A percentile compares a stretch with the other conserved stretches of the same genome.
These are phyloP conservation scores for Starmerella sirachaensis DNA, from an alignment of 805 yeast genomes.

Conservation along the genomic window DNA sequence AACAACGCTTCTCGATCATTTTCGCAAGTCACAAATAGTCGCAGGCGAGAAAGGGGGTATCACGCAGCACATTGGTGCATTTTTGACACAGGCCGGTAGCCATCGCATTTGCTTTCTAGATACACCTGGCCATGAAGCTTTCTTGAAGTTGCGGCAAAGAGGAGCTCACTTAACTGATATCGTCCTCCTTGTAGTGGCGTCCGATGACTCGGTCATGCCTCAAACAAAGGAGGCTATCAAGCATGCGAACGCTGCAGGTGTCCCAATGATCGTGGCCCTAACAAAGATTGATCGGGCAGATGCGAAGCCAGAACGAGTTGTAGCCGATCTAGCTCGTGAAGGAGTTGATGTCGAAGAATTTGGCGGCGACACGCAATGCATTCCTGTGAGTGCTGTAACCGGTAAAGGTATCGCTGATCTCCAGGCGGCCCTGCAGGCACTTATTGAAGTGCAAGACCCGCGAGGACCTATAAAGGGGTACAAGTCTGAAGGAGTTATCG, in stretches of 20 bases:
- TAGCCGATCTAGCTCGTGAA: conserved; percentile 60
- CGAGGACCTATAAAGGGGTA: conserved; percentile 40
- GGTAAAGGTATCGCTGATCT: conserved; percentile 82
- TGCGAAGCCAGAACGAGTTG: conserved; percentile 60
- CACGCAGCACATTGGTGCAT: conserved; percentile 97
- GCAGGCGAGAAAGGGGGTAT: conserved; percentile 88
- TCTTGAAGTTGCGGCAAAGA: conserved; percentile 87
- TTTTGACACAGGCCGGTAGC: conserved; percentile 83
- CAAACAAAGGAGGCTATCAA: conserved; percentile 92
- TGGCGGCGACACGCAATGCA: conserved; percentile 91
- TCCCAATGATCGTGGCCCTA: conserved; percentile 79
- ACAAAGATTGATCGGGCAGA: conserved; percentile 82
- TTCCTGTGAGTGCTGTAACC: conserved; percentile 76
- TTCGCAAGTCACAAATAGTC: conserved; percentile 76
- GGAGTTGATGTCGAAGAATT: conserved; percentile 81
- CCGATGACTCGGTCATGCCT: conserved; percentile 96
- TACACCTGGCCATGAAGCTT: conserved; percentile 98
- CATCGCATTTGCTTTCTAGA: conserved; percentile 79
- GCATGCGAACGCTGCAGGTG: conserved; percentile 73
- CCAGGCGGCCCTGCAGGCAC: conserved; percentile 76
- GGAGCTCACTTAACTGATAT: conserved; percentile 93
- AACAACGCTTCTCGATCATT: conserved; percentile 79
- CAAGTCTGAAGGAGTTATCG: conserved; percentile 69
- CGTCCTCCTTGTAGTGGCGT: conserved; percentile 85
- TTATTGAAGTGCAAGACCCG: conserved; percentile 73